A percentile compares a stretch with the other conserved stretches of the same genome.
Evolutionary conservation across 768 basidiomycete genomes (phyloP).

Genomic region (Kwoniella sp.): DNA sequence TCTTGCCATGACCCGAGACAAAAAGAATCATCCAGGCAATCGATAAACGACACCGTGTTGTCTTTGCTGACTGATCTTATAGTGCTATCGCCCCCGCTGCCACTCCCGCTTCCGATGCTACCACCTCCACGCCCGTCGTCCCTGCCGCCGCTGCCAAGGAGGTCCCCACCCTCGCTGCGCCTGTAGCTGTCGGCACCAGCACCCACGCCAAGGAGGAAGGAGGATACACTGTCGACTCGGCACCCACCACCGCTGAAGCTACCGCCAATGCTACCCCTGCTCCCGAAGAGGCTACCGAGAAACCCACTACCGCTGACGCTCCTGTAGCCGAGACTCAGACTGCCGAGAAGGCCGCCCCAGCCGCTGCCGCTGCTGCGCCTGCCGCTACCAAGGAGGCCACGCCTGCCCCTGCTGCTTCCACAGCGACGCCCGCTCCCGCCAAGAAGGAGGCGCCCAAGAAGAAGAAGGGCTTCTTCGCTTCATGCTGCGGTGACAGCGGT

Average conservation of each 20-base stretch:
- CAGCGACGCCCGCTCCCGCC: slow-evolving; percentile 14
- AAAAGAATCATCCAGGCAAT: not conserved
- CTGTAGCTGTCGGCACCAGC: not conserved
- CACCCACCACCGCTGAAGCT: slow-evolving; percentile 10
- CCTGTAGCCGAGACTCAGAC: slow-evolving; percentile 16
- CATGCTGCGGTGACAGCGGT: slow-evolving; percentile 35
- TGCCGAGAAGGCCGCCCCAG: not conserved
- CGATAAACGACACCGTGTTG: not conserved
- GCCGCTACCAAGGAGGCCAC: slow-evolving; percentile 15
- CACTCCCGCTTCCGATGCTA: slow-evolving; percentile 4
- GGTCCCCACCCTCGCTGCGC: not conserved
- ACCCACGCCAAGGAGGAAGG: not conserved
- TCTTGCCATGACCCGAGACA: not conserved
- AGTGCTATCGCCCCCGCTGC: slow-evolving; percentile 11
- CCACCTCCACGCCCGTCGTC: slow-evolving; percentile 6
- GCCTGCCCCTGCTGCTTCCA: slow-evolving; percentile 16
- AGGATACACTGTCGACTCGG: slow-evolving; percentile 7
- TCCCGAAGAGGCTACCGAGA: slow-evolving; percentile 7
- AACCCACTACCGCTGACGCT: slow-evolving; percentile 9
- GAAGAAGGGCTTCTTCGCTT: slow-evolving; percentile 33
- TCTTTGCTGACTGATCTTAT: too few species aligned
- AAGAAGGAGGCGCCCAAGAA: slow-evolving; percentile 24
- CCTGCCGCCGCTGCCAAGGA: slow-evolving; percentile 6
- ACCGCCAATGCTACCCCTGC: slow-evolving; percentile 7
- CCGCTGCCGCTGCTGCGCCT: slow-evolving; percentile 17